Evolutionary conservation across 345 rosid genomes (phyloP), one percentile per base, ranked within the genome.

Genomic region (Crucihimalaya himalaica): DNA sequence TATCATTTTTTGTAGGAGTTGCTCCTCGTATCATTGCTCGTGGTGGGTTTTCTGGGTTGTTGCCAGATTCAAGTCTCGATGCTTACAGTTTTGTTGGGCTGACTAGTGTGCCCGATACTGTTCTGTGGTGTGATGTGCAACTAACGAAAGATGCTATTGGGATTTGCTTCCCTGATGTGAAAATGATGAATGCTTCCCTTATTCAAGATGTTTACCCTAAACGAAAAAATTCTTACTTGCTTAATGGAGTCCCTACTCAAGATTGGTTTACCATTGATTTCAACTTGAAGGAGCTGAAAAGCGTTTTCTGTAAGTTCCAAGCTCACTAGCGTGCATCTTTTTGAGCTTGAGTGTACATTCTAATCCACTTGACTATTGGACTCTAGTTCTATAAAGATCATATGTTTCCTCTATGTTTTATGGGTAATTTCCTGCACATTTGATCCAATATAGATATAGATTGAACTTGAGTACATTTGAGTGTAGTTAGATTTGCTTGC

Each of bases 11-110:
- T 78, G 88, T 88, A 95, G 99, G 97, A 45, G 64, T 75, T 25
- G 48, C 73, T 29, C 97, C 99, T n/a, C 68, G 75, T 19, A 82
- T 95, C 21, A 57, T 95, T 2, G 99, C 99, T 20, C 89, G 84
- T 19, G 99, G 97, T 28, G 99, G 99, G 46, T 89, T 92, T 80
- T 92, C 97, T 1, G 99, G 99, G 66, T 13, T 95, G 35, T 80
- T 92, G 16, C 87, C 98, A 0, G 90, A 86, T 80, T 92, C 93
- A 16, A 92, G 97, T 78, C 0, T 0, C 0, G 21, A 0, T 13
- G 91, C 97, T 67, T 95, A 87, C 78, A 66, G 16, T 62, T 66
- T 88, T 32, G 86, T 85, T 5, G 0, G 40, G 23, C 0, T 0
- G 8, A 63, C 81, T 13, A 78, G 97, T 76, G 65, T 70, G 2